A percentile compares a stretch with the other conserved stretches of the same genome.
phyloP scores from a whole-genome alignment of 2,329 filamentous ascomycete species.

The Neospermospora avenae region DNA sequence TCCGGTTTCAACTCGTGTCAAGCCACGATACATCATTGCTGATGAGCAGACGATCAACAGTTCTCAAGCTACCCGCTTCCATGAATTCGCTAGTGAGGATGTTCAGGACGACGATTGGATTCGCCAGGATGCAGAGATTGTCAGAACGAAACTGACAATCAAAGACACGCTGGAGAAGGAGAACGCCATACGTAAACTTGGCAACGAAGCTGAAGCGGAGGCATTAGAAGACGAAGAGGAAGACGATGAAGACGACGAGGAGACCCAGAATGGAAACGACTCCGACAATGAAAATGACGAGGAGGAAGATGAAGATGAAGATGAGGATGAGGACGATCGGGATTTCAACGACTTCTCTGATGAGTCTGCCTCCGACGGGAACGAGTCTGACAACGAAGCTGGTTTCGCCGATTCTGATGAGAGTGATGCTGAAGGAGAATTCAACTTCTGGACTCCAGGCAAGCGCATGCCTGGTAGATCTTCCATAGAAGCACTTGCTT shows the following conservation, averaged over 20 bases:
- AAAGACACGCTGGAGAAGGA: slow-evolving; percentile 89
- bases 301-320: slow-evolving; percentile 64
- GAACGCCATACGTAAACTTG: slow-evolving; percentile 79
- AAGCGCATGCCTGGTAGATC: slow-evolving; percentile 33
- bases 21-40: slow-evolving; percentile 34
- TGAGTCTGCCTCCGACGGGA: slow-evolving; percentile 66
- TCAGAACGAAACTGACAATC: slow-evolving; percentile 71
- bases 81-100: slow-evolving; percentile 85
- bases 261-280: slow-evolving; percentile 45
- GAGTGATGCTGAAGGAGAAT: slow-evolving; percentile 61
- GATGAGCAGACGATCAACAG: slow-evolving; percentile 30
- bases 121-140: slow-evolving; percentile 55
- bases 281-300: slow-evolving; percentile 61
- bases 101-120: slow-evolving; percentile 91
- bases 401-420: slow-evolving; percentile 69
- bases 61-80: slow-evolving; percentile 63
- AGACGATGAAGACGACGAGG: slow-evolving; percentile 39
- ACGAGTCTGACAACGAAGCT: slow-evolving; percentile 64
- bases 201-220: slow-evolving; percentile 88
- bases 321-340: slow-evolving; percentile 52
- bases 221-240: slow-evolving; percentile 70
- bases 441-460: slow-evolving; percentile 59
- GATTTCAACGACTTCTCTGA: slow-evolving; percentile 56
- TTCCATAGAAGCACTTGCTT: slow-evolving; percentile 23
- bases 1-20: slow-evolving; percentile 38